These are phyloP conservation scores for Aspergillus sergii DNA, from an alignment of 2,329 filamentous ascomycete species.

Conservation along the genomic window DNA sequence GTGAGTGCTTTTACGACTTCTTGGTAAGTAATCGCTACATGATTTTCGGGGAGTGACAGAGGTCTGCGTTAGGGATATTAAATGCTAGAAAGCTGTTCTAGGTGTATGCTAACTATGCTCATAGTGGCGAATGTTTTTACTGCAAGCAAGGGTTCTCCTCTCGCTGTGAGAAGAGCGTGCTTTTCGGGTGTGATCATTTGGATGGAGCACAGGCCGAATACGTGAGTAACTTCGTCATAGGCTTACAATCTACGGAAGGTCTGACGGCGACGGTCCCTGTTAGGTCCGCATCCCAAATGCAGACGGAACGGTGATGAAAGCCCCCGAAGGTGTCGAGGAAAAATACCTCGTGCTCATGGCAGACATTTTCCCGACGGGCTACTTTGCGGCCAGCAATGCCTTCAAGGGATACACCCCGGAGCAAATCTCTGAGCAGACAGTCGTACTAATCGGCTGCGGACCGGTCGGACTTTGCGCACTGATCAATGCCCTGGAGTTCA, in stretches of 20 bases:
- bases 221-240: slow-evolving; percentile 38
- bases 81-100: not conserved
- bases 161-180: slow-evolving; percentile 68
- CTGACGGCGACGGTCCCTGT: not conserved
- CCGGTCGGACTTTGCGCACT: slow-evolving; percentile 84
- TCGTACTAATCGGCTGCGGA: slow-evolving; percentile 83
- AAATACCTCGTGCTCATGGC: slow-evolving; percentile 83
- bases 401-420: slow-evolving; percentile 64
- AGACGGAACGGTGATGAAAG: slow-evolving; percentile 77
- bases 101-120: not conserved
- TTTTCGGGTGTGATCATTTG: slow-evolving; percentile 71
- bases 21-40: slow-evolving; percentile 56
- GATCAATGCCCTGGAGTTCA: slow-evolving; percentile 73
- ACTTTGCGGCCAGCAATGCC: slow-evolving; percentile 78
- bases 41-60: not conserved
- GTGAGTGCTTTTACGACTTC: slow-evolving; percentile 83
- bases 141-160: slow-evolving; percentile 76
- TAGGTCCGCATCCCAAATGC: slow-evolving; percentile 74
- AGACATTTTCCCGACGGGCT: slow-evolving; percentile 86
- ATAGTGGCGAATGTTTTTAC: slow-evolving; percentile 76
- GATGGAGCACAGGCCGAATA: slow-evolving; percentile 84
- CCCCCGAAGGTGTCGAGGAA: slow-evolving; percentile 71
- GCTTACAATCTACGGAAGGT: not conserved
- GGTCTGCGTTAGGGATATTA: not conserved
- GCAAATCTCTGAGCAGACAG: slow-evolving; percentile 66